Base-by-base conservation (phyloP, 495 filamentous ascomycete genomes). In the Penicillium ucsense region DNA sequence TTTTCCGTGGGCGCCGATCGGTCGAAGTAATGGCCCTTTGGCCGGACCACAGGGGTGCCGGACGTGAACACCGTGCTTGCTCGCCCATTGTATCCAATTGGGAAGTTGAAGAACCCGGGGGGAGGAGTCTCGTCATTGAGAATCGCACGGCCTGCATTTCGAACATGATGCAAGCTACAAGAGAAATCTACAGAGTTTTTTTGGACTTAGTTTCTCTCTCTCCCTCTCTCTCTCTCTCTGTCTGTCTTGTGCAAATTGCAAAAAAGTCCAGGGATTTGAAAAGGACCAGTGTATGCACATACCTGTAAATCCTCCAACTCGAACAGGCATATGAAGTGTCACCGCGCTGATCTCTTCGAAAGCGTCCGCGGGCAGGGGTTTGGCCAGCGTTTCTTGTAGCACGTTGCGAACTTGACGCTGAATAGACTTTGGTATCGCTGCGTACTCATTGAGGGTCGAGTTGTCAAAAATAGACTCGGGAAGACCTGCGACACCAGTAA, bases 311-410 rank as follows among this genome's bases (percentile, higher is more conserved):
- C 89, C 86, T 4, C 83, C 82, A 41, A 94, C 84, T 7, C 67
- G 61, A 71, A 95, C 79, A 1, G 89, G 89, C 8, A 94, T 62
- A 55, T 91, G 84, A 58, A 78, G 78, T 35, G 61, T 72, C n/a
- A 86, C 81, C 50, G 65, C 31, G 68, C 72, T 66, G 8, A 86
- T 66, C 4, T 78, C 58, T n/a, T 74, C 60, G 0, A 71, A 63
- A 51, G 74, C 78, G 35, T 72, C 56, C 3, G 57, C 3, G 55
- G 65, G 47, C 83, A 78, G 31, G 83, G 61, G 12, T 4, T 50
- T 38, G 78, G 79, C 31, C 39, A 63, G 49, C 11, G 34, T 27
- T 9, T 48, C 38, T 50, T 66, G 59, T 9, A 64, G 48, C 31
- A 47, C 41, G 3, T 41, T 43, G 6, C 89, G 78, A 8, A 91